Conservation (phyloP, 768 basidiomycete genomes). For the Boletus pseudopeckii region DNA sequence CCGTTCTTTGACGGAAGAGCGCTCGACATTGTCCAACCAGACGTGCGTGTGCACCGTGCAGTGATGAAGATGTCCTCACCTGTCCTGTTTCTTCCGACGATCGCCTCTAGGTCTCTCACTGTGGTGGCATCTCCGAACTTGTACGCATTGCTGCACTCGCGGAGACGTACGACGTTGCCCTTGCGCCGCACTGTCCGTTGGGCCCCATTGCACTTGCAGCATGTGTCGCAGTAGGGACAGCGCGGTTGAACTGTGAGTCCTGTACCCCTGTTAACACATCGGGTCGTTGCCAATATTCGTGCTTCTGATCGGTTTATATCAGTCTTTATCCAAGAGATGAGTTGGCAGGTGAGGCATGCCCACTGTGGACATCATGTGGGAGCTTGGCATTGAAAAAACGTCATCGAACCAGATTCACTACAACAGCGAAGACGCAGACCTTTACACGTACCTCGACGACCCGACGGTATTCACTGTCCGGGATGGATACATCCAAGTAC, state of each 20-base stretch:
- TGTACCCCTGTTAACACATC: background rate
- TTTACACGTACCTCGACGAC: slow-evolving; percentile 56
- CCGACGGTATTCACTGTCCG: slow-evolving; percentile 51
- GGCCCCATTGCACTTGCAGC: slow-evolving; percentile 72
- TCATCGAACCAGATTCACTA: slow-evolving; percentile 53
- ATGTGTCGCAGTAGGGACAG: slow-evolving; percentile 59
- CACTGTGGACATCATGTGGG: background rate
- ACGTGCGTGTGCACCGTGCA: slow-evolving; percentile 37
- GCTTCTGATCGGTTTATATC: slow-evolving; percentile 10
- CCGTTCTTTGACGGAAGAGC: slow-evolving; percentile 62
- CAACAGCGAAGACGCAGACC: slow-evolving; percentile 55
- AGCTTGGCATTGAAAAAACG: background rate
- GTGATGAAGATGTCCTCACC: background rate
- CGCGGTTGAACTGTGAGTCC: slow-evolving; percentile 55
- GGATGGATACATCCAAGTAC: slow-evolving; percentile 47
- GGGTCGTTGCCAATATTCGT: background rate
- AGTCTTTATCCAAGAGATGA: slow-evolving; percentile 66
- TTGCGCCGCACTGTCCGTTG: slow-evolving; percentile 71
- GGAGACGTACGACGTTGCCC: slow-evolving; percentile 67
- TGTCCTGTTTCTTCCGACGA: background rate
- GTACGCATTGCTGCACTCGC: slow-evolving; percentile 55
- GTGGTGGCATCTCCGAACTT: slow-evolving; percentile 59
- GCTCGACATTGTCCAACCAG: slow-evolving; percentile 69
- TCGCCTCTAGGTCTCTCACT: slow-evolving; percentile 47
- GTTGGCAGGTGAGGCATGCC: slow-evolving; percentile 43